These are phyloP conservation scores for Cystofilobasidium macerans DNA, from an alignment of 768 basidiomycete genomes.

Conservation along the genomic window DNA sequence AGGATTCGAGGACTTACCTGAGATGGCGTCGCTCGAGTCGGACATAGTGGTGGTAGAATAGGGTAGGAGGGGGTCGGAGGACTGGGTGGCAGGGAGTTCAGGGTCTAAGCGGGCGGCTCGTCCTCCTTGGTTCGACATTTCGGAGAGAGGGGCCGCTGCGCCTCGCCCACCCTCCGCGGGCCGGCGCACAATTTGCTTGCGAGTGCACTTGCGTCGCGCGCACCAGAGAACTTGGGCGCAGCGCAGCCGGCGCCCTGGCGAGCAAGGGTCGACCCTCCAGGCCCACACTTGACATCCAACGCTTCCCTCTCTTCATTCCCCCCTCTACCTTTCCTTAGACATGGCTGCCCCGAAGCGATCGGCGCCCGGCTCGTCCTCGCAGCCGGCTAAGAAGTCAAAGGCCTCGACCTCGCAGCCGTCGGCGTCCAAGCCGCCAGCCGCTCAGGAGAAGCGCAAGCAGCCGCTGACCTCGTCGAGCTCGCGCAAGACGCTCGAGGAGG, in stretches of 20 bases:
- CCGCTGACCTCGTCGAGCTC: conserved; percentile 10
- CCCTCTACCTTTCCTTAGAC: background rate
- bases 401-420: background rate
- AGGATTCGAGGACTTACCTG: background rate
- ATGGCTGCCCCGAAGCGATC: conserved; percentile 19
- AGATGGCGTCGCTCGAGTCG: conserved; percentile 3
- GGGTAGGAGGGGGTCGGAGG: background rate
- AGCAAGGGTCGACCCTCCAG: too few relatives aligned
- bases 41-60: background rate
- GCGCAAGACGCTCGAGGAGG: conserved; percentile 5
- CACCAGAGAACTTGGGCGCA: too few relatives aligned
- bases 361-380: conserved; percentile 7
- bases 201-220: too few relatives aligned
- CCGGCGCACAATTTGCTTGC: too few relatives aligned
- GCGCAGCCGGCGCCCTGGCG: too few relatives aligned
- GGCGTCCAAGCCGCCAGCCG: background rate
- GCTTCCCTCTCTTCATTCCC: background rate
- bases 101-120: too few relatives aligned
- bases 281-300: too few relatives aligned
- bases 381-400: conserved; percentile 9
- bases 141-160: too few relatives aligned
- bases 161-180: too few relatives aligned
- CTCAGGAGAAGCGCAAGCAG: conserved; percentile 23
- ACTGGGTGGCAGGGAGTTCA: background rate
- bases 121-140: too few relatives aligned